Conservation (phyloP, 2,329 filamentous ascomycete genomes). For the Orbilia brochopaga region DNA sequence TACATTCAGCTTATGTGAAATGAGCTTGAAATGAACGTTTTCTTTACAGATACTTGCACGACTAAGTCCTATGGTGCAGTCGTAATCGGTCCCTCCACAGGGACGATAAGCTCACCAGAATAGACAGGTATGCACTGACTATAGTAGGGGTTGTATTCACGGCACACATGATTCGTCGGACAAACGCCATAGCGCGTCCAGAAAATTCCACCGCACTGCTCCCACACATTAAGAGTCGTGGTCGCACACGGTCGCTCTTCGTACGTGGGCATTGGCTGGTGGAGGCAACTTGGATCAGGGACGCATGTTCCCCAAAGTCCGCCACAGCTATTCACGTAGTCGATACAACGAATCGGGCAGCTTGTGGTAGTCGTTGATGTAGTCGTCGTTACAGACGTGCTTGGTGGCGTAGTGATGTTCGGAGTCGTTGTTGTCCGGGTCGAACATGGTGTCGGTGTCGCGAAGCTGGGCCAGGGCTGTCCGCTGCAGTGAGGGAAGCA, state of each 20-base stretch:
- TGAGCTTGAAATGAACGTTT: no score
- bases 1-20: no score
- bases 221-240: background rate
- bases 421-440: background rate
- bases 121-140: background rate
- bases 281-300: constrained; percentile 4
- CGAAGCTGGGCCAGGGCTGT: constrained; percentile 10
- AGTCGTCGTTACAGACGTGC: background rate
- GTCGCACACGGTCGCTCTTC: constrained; percentile 8
- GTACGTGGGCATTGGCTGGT: constrained; percentile 10
- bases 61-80: no score
- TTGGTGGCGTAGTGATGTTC: background rate
- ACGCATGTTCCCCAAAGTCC: constrained; percentile 28
- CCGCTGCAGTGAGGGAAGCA: constrained; percentile 17
- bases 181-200: background rate
- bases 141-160: background rate
- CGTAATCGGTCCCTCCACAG: no score
- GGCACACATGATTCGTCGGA: background rate
- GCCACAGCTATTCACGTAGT: constrained; percentile 27
- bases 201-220: background rate
- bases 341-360: constrained; percentile 21
- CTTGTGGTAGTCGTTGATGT: constrained; percentile 7
- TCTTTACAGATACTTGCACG: no score
- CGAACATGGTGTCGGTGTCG: constrained; percentile 5
- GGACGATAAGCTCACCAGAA: no score